Base-by-base conservation (phyloP, 345 rosid species). In the Salix viminalis region DNA sequence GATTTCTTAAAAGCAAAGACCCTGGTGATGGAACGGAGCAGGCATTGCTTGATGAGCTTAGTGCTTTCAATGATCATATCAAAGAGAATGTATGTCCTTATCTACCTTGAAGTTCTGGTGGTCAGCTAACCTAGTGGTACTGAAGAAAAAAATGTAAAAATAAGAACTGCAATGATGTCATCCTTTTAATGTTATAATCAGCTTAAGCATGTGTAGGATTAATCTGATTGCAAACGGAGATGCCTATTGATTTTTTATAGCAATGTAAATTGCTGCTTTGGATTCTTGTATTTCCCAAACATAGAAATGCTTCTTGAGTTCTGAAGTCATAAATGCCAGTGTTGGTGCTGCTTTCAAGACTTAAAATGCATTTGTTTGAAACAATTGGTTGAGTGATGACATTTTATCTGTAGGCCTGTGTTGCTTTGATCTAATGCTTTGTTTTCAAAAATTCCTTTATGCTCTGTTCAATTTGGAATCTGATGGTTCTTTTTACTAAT, bases 1-100 rank as follows among this genome's bases (percentile, higher is more conserved):
- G 93, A 77, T 93, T 91, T 70, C 94, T 95, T 36, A 93, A 93
- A 86, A 93, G 98, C 90, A 91, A 93, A 85, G 96, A 93, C 76
- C 70, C 91, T 37, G 80, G 37, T 74, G 94, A 93, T 86, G 99
- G 96, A 83, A 90, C 94, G 15, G 91, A 91, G 82, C 89, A 90
- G 82, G 88, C 88, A 77, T 87, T 96, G 48, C 85, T 91, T 37
- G 81, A 84, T 75, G 99, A 93, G 85, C 90, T 92, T 60, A 83
- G 81, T 77, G 82, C 88, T 70, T 85, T 93, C 79, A 86, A 96
- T 73, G 87, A 89, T 30, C 81, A 91, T 75, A 77, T 92, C 75
- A 89, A 89, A 69, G 88, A 85, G 74, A 88, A 89, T 77, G 97
- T 90, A 79, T 88, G 80, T 41, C 66, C 81, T 80, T 72, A 39